Evolutionary conservation across 2,329 filamentous ascomycete genomes (phyloP).

Genomic region (Diaporthe australafricana): DNA sequence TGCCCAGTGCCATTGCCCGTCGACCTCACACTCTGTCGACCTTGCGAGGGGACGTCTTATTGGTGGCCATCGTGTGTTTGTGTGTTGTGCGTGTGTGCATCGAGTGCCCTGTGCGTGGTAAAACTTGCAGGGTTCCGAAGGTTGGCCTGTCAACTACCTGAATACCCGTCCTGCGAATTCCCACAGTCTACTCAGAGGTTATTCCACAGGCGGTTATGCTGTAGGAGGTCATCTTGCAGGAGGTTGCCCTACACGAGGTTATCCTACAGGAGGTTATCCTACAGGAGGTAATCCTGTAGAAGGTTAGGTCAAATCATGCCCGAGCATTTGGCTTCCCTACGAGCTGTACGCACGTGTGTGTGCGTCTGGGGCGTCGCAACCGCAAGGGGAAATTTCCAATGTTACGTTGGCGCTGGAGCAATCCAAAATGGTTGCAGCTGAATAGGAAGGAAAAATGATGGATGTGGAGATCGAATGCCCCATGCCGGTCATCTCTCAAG

Average conservation of each 20-base stretch:
- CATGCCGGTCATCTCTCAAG: conserved; percentile 21
- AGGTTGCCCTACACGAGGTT: no score
- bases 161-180: no score
- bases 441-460: conserved; percentile 20
- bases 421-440: conserved; percentile 19
- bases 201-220: no score
- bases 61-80: background rate
- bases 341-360: background rate
- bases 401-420: conserved; percentile 29
- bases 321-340: background rate
- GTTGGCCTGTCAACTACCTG: no score
- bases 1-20: background rate
- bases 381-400: conserved; percentile 29
- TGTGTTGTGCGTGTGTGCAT: background rate
- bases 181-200: no score
- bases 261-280: no score
- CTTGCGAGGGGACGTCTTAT: background rate
- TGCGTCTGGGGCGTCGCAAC: background rate
- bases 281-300: no score
- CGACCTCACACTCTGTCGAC: background rate
- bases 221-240: no score
- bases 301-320: background rate
- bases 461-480: conserved; percentile 16
- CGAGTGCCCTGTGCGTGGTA: background rate
- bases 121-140: no score